These are phyloP conservation scores for Cylindrotheca fusiformis DNA, from an alignment of 108 stramenopile species.

Conservation along the genomic window DNA sequence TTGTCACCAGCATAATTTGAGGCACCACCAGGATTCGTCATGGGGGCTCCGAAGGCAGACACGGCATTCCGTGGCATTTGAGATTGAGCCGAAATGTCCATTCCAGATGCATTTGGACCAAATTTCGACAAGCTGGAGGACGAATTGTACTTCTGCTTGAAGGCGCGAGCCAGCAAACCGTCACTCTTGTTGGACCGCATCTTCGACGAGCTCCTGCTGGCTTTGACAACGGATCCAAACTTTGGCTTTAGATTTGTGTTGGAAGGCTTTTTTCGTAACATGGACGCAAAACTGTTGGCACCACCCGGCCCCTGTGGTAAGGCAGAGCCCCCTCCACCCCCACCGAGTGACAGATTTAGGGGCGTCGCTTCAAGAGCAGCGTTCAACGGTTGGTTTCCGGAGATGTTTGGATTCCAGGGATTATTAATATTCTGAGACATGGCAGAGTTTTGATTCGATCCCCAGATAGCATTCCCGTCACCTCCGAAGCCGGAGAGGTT, in stretches of 20 bases:
- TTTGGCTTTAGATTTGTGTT: slow-evolving; percentile 2
- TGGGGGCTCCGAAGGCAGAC: neutral
- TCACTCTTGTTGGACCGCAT: slow-evolving; percentile 19
- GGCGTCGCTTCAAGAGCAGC: slow-evolving; percentile 16
- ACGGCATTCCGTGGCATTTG: slow-evolving; percentile 11
- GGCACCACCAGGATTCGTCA: neutral
- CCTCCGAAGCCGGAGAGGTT: neutral
- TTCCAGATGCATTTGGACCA: slow-evolving; percentile 9
- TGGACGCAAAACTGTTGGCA: slow-evolving; percentile 1
- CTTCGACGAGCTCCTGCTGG: slow-evolving; percentile 8
- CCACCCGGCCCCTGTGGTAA: neutral
- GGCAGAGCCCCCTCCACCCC: neutral
- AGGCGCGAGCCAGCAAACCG: slow-evolving; percentile 24
- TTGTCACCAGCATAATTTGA: neutral
- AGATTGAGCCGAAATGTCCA: slow-evolving; percentile 3
- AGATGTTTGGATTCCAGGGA: neutral
- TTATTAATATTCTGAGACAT: neutral
- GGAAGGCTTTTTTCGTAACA: slow-evolving; percentile 10
- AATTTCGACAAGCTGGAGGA: slow-evolving; percentile 3
- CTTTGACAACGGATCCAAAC: slow-evolving; percentile 7
- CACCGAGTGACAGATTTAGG: slow-evolving; percentile 11
- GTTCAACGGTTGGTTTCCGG: neutral
- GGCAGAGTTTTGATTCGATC: neutral
- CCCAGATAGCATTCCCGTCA: neutral
- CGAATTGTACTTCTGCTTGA: slow-evolving; percentile 32